phyloP scores from a whole-genome alignment of 768 basidiomycete species.

The Termitomyces sp. region DNA sequence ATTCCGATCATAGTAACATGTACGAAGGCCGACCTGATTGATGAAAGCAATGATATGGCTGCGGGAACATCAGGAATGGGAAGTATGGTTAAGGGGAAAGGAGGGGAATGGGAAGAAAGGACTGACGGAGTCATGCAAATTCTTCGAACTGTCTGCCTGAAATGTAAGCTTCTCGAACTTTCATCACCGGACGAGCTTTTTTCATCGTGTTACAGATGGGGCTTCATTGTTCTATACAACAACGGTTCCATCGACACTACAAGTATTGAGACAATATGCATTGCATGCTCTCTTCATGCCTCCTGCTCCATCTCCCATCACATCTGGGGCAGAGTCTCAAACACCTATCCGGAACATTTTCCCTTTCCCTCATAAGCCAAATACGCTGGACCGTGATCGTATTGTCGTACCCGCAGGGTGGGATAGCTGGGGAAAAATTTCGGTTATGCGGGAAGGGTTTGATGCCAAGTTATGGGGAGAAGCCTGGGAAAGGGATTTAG shows the following conservation, averaged over 20 bases:
- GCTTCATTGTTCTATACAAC: conserved; percentile 91
- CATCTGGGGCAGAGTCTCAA: conserved; percentile 56
- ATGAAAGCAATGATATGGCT: conserved; percentile 68
- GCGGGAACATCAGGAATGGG: conserved; percentile 81
- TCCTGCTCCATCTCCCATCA: conserved; percentile 66
- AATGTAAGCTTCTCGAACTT: conserved; percentile 54
- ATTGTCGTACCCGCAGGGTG: conserved; percentile 93
- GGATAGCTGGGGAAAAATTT: conserved; percentile 98
- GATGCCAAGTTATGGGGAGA: conserved; percentile 78
- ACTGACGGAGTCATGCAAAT: conserved; percentile 95
- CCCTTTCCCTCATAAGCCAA: conserved; percentile 82
- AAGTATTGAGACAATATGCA: conserved; percentile 75
- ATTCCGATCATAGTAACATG: conserved; percentile 86
- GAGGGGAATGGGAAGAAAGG: conserved; percentile 90
- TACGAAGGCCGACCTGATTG: conserved; percentile 91
- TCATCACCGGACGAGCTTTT: background rate
- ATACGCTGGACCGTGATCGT: conserved; percentile 87
- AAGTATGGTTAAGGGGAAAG: conserved; percentile 88
- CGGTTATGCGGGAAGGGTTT: conserved; percentile 85
- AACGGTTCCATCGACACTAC: conserved; percentile 66
- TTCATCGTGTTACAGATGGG: conserved; percentile 58
- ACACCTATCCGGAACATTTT: conserved; percentile 73
- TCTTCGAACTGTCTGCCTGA: conserved; percentile 86
- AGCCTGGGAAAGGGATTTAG: conserved; percentile 72
- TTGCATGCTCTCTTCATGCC: conserved; percentile 77